phyloP scores from a whole-genome alignment of 495 filamentous ascomycete species.

The Staphylotrichum longicolle region DNA sequence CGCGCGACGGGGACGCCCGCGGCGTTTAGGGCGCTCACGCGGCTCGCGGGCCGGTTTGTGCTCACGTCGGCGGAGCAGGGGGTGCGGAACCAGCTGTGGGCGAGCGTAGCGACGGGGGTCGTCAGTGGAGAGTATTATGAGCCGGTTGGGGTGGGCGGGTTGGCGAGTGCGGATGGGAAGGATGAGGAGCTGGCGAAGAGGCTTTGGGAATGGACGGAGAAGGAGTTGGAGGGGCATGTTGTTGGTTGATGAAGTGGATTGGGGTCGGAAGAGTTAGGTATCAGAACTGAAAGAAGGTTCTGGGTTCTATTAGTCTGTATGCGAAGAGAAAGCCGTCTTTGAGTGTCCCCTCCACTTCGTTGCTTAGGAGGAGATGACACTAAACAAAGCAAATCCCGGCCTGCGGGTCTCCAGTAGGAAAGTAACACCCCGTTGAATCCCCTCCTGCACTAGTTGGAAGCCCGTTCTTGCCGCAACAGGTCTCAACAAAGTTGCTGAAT shows the following conservation, averaged over 20 bases:
- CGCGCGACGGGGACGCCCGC: neutral
- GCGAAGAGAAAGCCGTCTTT: neutral
- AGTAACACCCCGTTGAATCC: no score
- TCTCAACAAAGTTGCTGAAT: neutral
- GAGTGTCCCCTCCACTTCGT: neutral
- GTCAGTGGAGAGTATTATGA: conserved; percentile 40
- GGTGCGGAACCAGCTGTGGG: conserved; percentile 61
- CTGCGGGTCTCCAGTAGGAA: no score
- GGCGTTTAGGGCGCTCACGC: neutral
- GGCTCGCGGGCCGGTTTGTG: neutral
- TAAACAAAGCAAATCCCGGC: no score
- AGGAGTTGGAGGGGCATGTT: conserved; percentile 24
- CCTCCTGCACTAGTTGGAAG: no score
- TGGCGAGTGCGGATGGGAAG: conserved; percentile 33
- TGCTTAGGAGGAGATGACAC: no score
- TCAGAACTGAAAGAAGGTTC: no score
- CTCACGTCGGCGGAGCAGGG: conserved; percentile 40
- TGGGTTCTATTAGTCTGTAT: no score
- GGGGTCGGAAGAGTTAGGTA: no score
- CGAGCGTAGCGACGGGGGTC: conserved; percentile 45
- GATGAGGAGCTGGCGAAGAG: conserved; percentile 50
- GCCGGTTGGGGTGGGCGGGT: conserved; percentile 30
- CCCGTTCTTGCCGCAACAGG: neutral
- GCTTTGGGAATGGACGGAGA: conserved; percentile 66
- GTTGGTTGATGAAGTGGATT: neutral